These are phyloP conservation scores for Monotropa hypopitys DNA, from an alignment of 179 eudicot genomes.

Conservation along the genomic window DNA sequence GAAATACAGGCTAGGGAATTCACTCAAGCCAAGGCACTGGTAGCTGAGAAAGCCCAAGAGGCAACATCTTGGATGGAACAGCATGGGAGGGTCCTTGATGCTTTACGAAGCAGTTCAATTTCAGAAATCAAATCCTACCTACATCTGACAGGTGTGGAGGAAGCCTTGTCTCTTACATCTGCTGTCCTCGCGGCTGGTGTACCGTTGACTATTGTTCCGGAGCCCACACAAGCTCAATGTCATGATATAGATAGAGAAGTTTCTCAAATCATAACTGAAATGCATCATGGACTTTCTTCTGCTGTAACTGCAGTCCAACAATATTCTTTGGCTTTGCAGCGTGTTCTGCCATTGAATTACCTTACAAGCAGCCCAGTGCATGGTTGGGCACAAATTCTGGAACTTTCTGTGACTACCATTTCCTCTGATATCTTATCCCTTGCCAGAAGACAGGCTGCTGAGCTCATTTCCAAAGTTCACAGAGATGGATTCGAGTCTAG, in stretches of 20 bases:
- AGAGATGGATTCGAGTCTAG: slow-evolving; percentile 35
- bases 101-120: slow-evolving; percentile 63
- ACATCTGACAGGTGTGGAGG: slow-evolving; percentile 42
- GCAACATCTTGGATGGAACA: slow-evolving; percentile 84
- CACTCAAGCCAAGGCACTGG: slow-evolving; percentile 65
- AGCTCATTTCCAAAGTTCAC: slow-evolving; percentile 46
- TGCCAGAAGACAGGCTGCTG: slow-evolving; percentile 80
- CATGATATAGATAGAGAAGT: slow-evolving; percentile 81
- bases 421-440: slow-evolving; percentile 61
- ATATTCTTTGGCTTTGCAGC: slow-evolving; percentile 82
- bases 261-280: slow-evolving; percentile 50
- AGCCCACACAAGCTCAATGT: slow-evolving; percentile 97
- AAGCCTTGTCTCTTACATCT: slow-evolving; percentile 57
- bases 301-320: slow-evolving; percentile 58
- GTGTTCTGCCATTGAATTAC: slow-evolving; percentile 82
- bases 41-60: slow-evolving; percentile 71
- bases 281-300: slow-evolving; percentile 72
- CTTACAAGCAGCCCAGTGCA: slow-evolving; percentile 84
- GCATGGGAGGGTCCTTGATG: slow-evolving; percentile 84
- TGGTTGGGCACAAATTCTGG: slow-evolving; percentile 79
- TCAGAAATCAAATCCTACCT: slow-evolving; percentile 47
- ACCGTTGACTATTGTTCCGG: slow-evolving; percentile 92
- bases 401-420: slow-evolving; percentile 48
- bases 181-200: slow-evolving; percentile 89
- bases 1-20: slow-evolving; percentile 77